Base-by-base conservation (phyloP, 169 alveolate species). In the Plasmodium gallinaceum region DNA sequence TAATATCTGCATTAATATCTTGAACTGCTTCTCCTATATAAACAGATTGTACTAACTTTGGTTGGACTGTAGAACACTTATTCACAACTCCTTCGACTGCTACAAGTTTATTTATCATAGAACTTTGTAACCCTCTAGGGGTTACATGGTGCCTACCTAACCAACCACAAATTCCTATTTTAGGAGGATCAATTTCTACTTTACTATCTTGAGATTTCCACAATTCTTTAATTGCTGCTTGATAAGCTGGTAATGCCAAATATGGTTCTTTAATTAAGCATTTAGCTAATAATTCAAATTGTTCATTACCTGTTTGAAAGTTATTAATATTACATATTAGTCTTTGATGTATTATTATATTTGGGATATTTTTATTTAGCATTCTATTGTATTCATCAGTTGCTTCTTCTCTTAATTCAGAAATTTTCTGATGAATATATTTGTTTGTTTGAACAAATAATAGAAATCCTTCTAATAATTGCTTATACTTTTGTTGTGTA, bases 71-170 rank as follows among this genome's bases (percentile, higher is more conserved):
- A 26, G 98, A 93, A 93, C 98, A 97, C 86, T 97, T 96, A 39
- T 98, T 98, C 1, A 98, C 99, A 32, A 98, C 98, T 6, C 99
- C 99, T 93, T 98, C 98, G 3, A 98, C 99, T 54, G 98, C 96
- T 12, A 98, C 98, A 78, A 97, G 93, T 83, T 97, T 93, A 88
- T 98, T 98, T 12, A 97, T 91, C 94, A 97, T 95, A 20, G 93
- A 93, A 76, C 99, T 95, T 64, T 95, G 95, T 61, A 98, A 93
- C 3, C 99, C 99, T 74, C 99, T 96, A 24, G 99, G 99, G 10
- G 99, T 97, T 9, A 98, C 97, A 85, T 96, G 98, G 93, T 98
- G 94, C 64, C 96, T 95, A 14, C 99, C 99, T 75, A 98, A 94
- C 96, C 98, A 97, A 22, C 99, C 99, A 70, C 93, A 95, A 71